Base-by-base conservation (phyloP, 805 yeast genomes). In the Spathaspora passalidarum region DNA sequence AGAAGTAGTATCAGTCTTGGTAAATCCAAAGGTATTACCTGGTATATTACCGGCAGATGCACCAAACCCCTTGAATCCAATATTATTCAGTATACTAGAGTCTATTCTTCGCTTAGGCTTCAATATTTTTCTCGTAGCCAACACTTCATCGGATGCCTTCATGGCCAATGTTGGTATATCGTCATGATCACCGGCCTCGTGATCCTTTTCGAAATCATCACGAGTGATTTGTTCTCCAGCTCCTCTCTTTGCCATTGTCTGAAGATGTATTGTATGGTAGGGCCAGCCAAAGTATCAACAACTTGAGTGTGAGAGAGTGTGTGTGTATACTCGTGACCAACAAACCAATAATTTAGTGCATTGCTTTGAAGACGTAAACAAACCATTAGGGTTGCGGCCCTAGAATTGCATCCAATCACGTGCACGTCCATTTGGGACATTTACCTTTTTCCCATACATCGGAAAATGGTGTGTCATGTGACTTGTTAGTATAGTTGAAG, bases 81-180 rank as follows among this genome's bases (percentile, higher is more conserved):
- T 41, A 20, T 26, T 34, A 18, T 9, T 17, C 5, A n/a, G 8
- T 20, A 16, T n/a, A 18, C 42, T 44, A 26, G 26, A 29, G 14
- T 29, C 26, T 32, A 43, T 29, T 49, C 53, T 56, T n/a, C 64
- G 60, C 58, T 75, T 75, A 13, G 86, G 85, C 56, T 76, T 72
- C 21, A 87, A 76, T 47, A 88, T 86, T 68, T 81, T 85, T 56
- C 97, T 73, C 46, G 68, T 75, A 21, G 89, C 79, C 76, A 89
- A 63, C 5, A 80, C 82, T 4, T 74, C 81, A 2, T 78, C 71
- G 1, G 86, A 73, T 0, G 96, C 94, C 40, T 51, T 59, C n/a
- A 40, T 46, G n/a, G 55, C 48, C 26, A 73, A 68, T 32, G 59
- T 50, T 5, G 57, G 54, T 39, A 64, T 71, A 7, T 66, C 72